Percentiles rank a stretch among this genome's conserved stretches.
Evolutionary conservation across 1,284 basidiomycete species (phyloP).

Genomic region (Pyrrhoderma lamaoense): DNA sequence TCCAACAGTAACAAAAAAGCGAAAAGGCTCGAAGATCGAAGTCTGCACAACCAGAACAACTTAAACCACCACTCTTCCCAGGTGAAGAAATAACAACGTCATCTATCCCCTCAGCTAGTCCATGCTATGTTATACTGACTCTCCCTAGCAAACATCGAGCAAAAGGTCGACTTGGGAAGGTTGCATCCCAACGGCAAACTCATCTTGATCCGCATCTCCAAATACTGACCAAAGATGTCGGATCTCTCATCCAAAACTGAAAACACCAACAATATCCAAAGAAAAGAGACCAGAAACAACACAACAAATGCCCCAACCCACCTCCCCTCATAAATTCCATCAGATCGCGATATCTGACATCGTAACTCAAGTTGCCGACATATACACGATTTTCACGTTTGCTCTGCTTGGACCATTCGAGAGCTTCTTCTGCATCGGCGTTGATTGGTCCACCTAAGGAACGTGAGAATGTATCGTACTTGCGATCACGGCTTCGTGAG

Average conservation of each 20-base stretch:
- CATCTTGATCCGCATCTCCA: neutral
- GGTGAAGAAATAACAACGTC: neutral
- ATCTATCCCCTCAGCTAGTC: slow-evolving; percentile 9
- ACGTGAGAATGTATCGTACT: slow-evolving; percentile 61
- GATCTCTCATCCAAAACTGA: neutral
- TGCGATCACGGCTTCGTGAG: slow-evolving; percentile 56
- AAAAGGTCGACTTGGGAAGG: neutral
- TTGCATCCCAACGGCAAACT: neutral
- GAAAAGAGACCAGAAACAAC: slow-evolving; percentile 14
- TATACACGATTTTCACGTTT: slow-evolving; percentile 98
- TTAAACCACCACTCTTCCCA: slow-evolving; percentile 9
- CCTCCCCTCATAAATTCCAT: slow-evolving; percentile 99
- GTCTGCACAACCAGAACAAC: slow-evolving; percentile 4
- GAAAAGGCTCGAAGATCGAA: slow-evolving; percentile 15
- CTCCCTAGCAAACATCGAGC: neutral
- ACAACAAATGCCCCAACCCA: slow-evolving; percentile 70
- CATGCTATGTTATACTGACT: neutral
- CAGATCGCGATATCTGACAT: slow-evolving; percentile 95
- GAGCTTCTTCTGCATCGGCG: slow-evolving; percentile 81
- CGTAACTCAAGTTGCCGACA: slow-evolving; percentile 96
- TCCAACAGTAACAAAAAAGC: slow-evolving; percentile 12
- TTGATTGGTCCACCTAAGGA: slow-evolving; percentile 89
- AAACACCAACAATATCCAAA: slow-evolving; percentile 10
- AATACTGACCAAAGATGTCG: neutral
- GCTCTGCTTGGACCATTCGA: slow-evolving; percentile 86